Evolutionary conservation across 495 filamentous ascomycete genomes (phyloP), one percentile per base, ranked within the genome.

Genomic region (Trypethelium eluteriae): DNA sequence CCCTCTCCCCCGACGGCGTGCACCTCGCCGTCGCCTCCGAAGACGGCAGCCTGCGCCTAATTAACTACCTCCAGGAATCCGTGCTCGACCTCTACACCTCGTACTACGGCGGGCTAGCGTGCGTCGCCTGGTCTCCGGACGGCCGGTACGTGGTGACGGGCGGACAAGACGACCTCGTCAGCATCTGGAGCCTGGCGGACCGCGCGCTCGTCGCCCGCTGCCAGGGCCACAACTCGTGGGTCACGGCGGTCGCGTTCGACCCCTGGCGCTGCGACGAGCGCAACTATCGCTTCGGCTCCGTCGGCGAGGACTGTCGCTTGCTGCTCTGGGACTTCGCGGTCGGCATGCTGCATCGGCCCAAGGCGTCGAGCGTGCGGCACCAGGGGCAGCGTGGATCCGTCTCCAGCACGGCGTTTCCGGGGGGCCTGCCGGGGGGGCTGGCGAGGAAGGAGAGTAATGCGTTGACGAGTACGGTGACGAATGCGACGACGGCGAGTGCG

Each of bases 291-390:
- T 95, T 98, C 70, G 94, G 95, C 38, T 95, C 89, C 70, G 95
- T 98, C 16, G 95, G 95, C 4, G 92, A 96, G 74, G 94, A 98
- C 74, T 89, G 94, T 71, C 79, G 91, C 64, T 76, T 98, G 39
- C 82, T 96, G 62, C 79, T 98, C 39, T 98, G 94, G 94, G 94
- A 98, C 79, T 98, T 98, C 76, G 94, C 87, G 67, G 92, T 96
- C 38, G 92, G 92, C 62, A 97, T 97, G 92, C 79, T 98, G 69
- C 88, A 93, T 74, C 84, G 94, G 39, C 95, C 94, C 1, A 91
- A 89, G 72, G 89, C 86, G 69, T 88, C 91, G 81, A 69, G 86
- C 75, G 63, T 65, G 46, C 62, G 41, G 14, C 59, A 36, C 56
- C 56, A 61, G 56, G 25, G 25, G 25, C 84, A 88, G 66, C 81